A percentile compares a stretch with the other conserved stretches of the same genome.
phyloP scores from a whole-genome alignment of 495 filamentous ascomycete species.

The Aspergillus indologenus region DNA sequence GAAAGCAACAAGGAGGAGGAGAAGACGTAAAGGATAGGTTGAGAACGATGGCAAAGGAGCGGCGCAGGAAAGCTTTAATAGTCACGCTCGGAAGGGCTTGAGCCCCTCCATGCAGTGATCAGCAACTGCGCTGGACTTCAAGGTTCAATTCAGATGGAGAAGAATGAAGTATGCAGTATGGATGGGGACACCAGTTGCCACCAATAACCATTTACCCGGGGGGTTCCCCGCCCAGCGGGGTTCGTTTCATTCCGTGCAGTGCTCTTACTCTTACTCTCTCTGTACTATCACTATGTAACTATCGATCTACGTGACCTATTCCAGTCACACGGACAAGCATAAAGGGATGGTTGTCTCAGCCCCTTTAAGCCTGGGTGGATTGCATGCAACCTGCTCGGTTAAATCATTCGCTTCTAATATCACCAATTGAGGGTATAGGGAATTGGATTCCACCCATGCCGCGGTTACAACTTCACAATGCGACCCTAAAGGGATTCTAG shows the following conservation, averaged over 20 bases:
- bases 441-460: background rate
- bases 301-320: too few species aligned
- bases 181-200: background rate
- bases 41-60: constrained; percentile 7
- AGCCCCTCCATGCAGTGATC: constrained; percentile 23
- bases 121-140: background rate
- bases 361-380: background rate
- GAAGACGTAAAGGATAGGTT: constrained; percentile 2
- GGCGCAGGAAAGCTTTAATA: constrained; percentile 24
- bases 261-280: background rate
- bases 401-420: background rate
- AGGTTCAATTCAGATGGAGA: too few species aligned
- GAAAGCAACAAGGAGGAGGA: background rate
- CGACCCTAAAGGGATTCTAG: background rate
- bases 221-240: too few species aligned
- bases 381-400: constrained; percentile 2
- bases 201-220: background rate
- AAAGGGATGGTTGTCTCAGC: background rate
- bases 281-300: background rate
- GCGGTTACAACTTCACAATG: background rate
- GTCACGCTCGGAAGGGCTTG: constrained; percentile 5
- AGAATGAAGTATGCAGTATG: background rate
- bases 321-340: background rate
- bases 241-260: background rate
- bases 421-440: background rate